Evolutionary conservation across 371 early-diverging fungal species (phyloP), one percentile per base, ranked within the genome.

Genomic region (Lichtheimia corymbifera): DNA sequence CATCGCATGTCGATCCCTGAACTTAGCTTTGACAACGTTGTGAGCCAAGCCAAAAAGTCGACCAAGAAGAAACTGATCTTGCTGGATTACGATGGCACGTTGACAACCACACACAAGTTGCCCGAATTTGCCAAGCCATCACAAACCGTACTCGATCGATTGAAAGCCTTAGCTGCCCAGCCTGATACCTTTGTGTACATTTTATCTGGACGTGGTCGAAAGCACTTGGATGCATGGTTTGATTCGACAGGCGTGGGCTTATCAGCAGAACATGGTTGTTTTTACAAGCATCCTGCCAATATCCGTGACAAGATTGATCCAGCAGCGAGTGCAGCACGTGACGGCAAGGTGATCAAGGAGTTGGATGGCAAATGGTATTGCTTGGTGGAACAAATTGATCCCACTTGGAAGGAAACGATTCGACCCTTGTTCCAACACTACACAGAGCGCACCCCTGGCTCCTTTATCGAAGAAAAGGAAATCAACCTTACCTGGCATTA

Each of bases 231-330:
- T 63, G 61, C 75, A 11, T 97, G 97, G 97, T 97, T 98, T 69
- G 86, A 82, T 24, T 86, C 85, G 14, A 84, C 91, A 4, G 91
- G 88, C 53, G 87, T 97, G 2, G 99, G 98, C 13, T 81, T 98
- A 24, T 88, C 89, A 18, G 96, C 97, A 17, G 98, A 97, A 76
- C 96, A 97, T 64, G 99, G 99, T 18, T 94, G 96, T 63, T 98
- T 97, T 80, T 94, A 91, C 80, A 86, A 90, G 61, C 98, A 98
- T 65, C 97, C 97, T 22, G 76, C 71, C 20, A 73, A 62, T 74
- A 61, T 90, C 76, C 83, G 78, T 5, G 74, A 80, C 42, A 59
- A 65, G 41, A 64, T 80, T 49, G 65, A 72, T 24, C 81, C 81
- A 11, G 65, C 64, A 13, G 22, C 56, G 15, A 44, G 52, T 4